These are phyloP conservation scores for Cryptococcus floricola DNA, from an alignment of 1,284 basidiomycete species.

Conservation along the genomic window DNA sequence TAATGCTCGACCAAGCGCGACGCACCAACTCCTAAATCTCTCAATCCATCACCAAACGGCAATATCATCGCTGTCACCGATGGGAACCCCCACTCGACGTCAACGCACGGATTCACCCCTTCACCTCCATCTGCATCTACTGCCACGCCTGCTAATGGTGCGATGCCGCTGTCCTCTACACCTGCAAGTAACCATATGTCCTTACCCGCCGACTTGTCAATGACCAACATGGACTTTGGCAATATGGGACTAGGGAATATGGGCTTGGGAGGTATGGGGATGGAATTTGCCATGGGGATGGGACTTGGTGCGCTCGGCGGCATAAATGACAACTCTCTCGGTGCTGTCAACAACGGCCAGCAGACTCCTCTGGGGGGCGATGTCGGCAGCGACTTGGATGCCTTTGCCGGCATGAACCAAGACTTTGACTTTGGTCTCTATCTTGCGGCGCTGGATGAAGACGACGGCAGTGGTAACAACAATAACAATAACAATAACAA, in stretches of 20 bases:
- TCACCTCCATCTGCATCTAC: slow-evolving; percentile 30
- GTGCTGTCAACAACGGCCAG: neutral
- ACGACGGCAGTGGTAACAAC: slow-evolving; percentile 21
- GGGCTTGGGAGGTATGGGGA: neutral
- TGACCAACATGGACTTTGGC: neutral
- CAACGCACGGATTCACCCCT: slow-evolving; percentile 25
- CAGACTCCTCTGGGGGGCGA: slow-evolving; percentile 4
- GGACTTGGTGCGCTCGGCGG: slow-evolving; percentile 13
- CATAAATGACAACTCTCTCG: neutral
- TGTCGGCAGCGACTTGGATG: slow-evolving; percentile 21
- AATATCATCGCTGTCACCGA: slow-evolving; percentile 17
- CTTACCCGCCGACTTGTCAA: neutral
- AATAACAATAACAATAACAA: neutral
- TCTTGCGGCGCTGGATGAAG: slow-evolving; percentile 36
- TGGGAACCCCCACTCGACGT: slow-evolving; percentile 11
- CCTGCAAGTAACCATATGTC: neutral
- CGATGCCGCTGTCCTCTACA: slow-evolving; percentile 3
- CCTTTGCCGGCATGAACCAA: slow-evolving; percentile 13
- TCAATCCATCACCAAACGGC: slow-evolving; percentile 38
- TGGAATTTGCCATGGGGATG: slow-evolving; percentile 12
- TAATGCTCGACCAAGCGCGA: slow-evolving; percentile 20
- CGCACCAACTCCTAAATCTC: slow-evolving; percentile 38
- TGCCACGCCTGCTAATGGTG: slow-evolving; percentile 15
- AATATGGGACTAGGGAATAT: neutral
- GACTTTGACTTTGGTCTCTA: slow-evolving; percentile 39